Base-by-base conservation (phyloP, 495 filamentous ascomycete species). In the Astrothelium subdiscretum region DNA sequence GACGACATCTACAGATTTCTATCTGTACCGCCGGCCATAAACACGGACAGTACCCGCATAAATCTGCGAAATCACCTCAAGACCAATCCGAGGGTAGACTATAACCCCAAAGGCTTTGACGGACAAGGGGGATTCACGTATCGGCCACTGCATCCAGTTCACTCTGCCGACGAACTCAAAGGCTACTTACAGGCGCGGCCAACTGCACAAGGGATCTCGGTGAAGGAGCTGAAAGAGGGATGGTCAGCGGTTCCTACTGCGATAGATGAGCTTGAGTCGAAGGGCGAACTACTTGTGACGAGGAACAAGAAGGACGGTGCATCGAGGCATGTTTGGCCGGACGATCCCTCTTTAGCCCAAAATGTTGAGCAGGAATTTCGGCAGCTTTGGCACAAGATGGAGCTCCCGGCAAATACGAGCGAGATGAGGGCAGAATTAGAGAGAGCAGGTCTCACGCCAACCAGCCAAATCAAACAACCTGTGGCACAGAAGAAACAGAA, bases 261-360 rank as follows among this genome's bases (percentile, higher is more conserved):
- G 1, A 88, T 98, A 74, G 81, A 83, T 62, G 78, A 83, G 66
- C 76, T 97, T 61, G 94, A 97, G 78, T 73, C 73, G 22, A 83
- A 87, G 66, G 86, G 89, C 60, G 86, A 87, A 74, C 77, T 97
- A 13, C 77, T 97, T 22, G 88, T 96, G 18, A 87, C 87, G 31
- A 82, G 91, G 42, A 92, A 91, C 61, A 95, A 95, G 78, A 97
- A 97, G 75, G 95, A 97, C 69, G 86, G 89, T 65, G 82, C 85
- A 65, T 82, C 91, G 4, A 83, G 85, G 67, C 88, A 87, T 79
- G 86, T 97, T 31, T 98, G 92, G 91, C 81, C 84, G 11, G 89
- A 98, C 70, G 87, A 94, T 66, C 83, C 91, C 2, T 35, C 59
- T 57, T 67, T 85, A 84, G 3, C 79, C 95, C 38, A 81, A 84